A percentile compares a stretch with the other conserved stretches of the same genome.
These are phyloP conservation scores for Hymenoscyphus infarciens DNA, from an alignment of 2,329 filamentous ascomycete genomes.

Conservation along the genomic window DNA sequence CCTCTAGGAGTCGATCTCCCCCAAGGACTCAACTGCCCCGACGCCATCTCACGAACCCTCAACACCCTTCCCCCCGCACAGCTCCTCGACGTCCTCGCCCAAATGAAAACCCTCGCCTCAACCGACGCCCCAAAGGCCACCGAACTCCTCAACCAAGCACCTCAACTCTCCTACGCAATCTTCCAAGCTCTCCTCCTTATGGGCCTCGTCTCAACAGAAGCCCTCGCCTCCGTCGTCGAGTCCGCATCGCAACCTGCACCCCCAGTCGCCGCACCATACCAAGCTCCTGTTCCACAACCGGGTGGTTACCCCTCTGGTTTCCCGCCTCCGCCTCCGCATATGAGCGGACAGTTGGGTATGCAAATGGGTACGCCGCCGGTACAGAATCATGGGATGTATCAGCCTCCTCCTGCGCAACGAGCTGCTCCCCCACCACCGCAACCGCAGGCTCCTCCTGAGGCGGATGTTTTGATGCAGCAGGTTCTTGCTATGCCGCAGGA, in stretches of 20 bases:
- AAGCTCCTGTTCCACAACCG: constrained; percentile 7
- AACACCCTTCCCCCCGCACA: constrained; percentile 82
- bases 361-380: constrained; percentile 43
- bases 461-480: constrained; percentile 73
- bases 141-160: constrained; percentile 81
- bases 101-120: constrained; percentile 89
- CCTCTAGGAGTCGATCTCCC: constrained; percentile 82
- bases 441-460: constrained; percentile 50
- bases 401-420: constrained; percentile 17
- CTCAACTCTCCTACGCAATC: constrained; percentile 89
- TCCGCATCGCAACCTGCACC: constrained; percentile 41
- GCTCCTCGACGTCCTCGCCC: constrained; percentile 85
- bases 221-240: constrained; percentile 78
- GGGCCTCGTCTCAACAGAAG: constrained; percentile 82
- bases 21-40: constrained; percentile 76
- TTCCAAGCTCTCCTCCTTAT: constrained; percentile 93
- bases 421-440: constrained; percentile 40
- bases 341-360: constrained; percentile 38
- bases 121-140: constrained; percentile 79
- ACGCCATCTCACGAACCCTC: constrained; percentile 89
- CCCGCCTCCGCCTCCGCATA: constrained; percentile 39
- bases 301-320: constrained; percentile 37
- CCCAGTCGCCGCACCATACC: constrained; percentile 27
- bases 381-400: constrained; percentile 38
- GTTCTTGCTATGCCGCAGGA: constrained; percentile 77